These are phyloP conservation scores for Grosmannia serpens DNA, from an alignment of 2,329 filamentous ascomycete species.

Conservation along the genomic window DNA sequence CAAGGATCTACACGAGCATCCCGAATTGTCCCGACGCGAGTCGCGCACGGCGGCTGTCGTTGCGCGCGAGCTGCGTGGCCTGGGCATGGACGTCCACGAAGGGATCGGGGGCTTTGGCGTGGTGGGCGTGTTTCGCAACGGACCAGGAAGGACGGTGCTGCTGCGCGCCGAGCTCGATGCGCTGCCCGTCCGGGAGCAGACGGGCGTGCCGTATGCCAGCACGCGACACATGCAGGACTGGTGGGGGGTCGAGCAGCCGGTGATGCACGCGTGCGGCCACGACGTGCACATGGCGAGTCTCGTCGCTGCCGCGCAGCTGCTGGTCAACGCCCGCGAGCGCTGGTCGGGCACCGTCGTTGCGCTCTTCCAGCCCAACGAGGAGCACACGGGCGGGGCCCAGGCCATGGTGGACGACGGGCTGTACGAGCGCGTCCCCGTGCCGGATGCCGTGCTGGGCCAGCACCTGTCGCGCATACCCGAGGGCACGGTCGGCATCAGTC, in stretches of 20 bases:
- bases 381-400: slow-evolving; percentile 46
- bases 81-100: background rate
- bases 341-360: slow-evolving; percentile 55
- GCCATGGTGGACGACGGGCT: slow-evolving; percentile 26
- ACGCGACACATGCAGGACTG: slow-evolving; percentile 12
- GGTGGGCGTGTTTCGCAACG: slow-evolving; percentile 44
- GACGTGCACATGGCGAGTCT: slow-evolving; percentile 51
- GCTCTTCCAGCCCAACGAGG: slow-evolving; percentile 57
- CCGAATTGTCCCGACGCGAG: too few species aligned
- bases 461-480: slow-evolving; percentile 19
- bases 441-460: slow-evolving; percentile 24
- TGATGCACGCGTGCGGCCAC: slow-evolving; percentile 53
- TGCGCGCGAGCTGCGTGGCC: too few species aligned
- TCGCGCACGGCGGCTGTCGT: too few species aligned
- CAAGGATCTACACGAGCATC: too few species aligned
- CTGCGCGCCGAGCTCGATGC: slow-evolving; percentile 53
- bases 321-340: slow-evolving; percentile 26
- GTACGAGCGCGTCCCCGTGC: slow-evolving; percentile 18
- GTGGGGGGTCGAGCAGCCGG: background rate
- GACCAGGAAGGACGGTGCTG: slow-evolving; percentile 40
- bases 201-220: slow-evolving; percentile 43
- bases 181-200: slow-evolving; percentile 44
- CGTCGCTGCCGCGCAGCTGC: slow-evolving; percentile 39
- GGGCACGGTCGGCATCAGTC: slow-evolving; percentile 20
- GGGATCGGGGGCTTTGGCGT: slow-evolving; percentile 45